These are phyloP conservation scores for Lactarius hengduanensis DNA, from an alignment of 768 basidiomycete species.

Conservation along the genomic window DNA sequence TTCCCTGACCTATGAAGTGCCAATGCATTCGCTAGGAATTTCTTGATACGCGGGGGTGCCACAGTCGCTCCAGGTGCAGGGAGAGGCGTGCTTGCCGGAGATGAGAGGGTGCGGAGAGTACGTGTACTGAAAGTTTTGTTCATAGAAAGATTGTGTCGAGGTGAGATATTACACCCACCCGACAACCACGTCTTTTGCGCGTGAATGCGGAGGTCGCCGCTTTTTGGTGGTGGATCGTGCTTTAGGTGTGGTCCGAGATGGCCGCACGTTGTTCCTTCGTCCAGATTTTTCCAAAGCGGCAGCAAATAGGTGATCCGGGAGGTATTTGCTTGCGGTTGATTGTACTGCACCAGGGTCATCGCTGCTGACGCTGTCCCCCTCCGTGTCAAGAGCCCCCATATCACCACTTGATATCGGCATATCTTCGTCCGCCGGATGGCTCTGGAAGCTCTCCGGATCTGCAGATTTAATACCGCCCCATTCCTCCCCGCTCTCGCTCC, in stretches of 20 bases:
- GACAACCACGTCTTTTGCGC: conserved; percentile 27
- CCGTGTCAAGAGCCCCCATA: neutral
- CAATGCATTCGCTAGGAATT: conserved; percentile 20
- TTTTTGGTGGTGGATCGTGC: conserved; percentile 14
- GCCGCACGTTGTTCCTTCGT: conserved; percentile 3
- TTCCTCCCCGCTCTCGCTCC: conserved; percentile 19
- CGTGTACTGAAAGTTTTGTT: conserved; percentile 24
- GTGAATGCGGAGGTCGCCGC: conserved; percentile 4
- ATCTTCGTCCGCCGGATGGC: neutral
- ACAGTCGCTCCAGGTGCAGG: conserved; percentile 9
- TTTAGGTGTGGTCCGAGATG: conserved; percentile 3
- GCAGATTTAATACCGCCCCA: conserved; percentile 15
- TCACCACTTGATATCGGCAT: conserved; percentile 13
- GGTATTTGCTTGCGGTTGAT: conserved; percentile 22
- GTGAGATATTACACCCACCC: conserved; percentile 22
- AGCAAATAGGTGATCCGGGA: conserved; percentile 28
- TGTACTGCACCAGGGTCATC: neutral
- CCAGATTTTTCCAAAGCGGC: conserved; percentile 16
- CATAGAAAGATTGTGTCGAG: neutral
- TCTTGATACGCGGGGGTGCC: conserved; percentile 20
- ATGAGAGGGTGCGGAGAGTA: conserved; percentile 26
- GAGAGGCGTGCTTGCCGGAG: conserved; percentile 1
- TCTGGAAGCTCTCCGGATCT: neutral
- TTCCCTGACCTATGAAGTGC: conserved; percentile 5
- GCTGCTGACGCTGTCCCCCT: neutral